A percentile compares a stretch with the other conserved stretches of the same genome.
phyloP scores from a whole-genome alignment of 495 filamentous ascomycete genomes.

The Cudoniella acicularis region DNA sequence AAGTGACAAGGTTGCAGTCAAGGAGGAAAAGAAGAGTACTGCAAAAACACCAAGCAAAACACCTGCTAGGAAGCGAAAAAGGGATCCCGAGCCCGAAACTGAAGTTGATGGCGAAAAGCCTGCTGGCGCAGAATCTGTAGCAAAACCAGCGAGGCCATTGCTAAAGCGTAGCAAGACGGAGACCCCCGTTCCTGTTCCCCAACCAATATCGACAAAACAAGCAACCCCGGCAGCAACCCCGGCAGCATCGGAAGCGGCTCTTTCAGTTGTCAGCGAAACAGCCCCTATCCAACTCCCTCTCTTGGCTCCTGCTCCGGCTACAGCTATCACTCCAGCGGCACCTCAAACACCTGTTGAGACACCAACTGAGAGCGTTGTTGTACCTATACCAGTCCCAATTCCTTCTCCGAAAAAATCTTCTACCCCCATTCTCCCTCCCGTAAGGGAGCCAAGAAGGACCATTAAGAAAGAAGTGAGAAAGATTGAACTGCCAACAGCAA shows the following conservation, averaged over 20 bases:
- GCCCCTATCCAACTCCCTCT: background rate
- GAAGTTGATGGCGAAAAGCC: constrained; percentile 40
- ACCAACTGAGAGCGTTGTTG: background rate
- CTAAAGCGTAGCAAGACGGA: constrained; percentile 58
- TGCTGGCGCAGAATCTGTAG: constrained; percentile 22
- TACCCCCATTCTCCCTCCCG: constrained; percentile 50
- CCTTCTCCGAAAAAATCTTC: constrained; percentile 45
- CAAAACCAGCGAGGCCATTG: constrained; percentile 26
- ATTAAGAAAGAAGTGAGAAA: constrained; percentile 31
- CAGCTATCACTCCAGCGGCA: background rate
- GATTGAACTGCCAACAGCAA: constrained; percentile 12
- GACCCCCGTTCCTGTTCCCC: constrained; percentile 46
- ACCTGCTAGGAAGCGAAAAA: constrained; percentile 48
- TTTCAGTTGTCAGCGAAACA: background rate
- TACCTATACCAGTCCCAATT: constrained; percentile 26
- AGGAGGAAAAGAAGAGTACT: constrained; percentile 19
- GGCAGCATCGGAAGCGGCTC: background rate
- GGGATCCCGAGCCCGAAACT: constrained; percentile 38
- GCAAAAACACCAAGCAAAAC: constrained; percentile 20
- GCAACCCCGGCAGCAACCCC: constrained; percentile 3
- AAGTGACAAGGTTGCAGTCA: constrained; percentile 7
- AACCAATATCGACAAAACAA: constrained; percentile 15
- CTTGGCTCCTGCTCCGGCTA: background rate
- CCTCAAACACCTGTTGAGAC: background rate
- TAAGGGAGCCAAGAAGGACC: constrained; percentile 34